Base-by-base conservation (phyloP, 805 yeast species). In the Starmera pachycereana region DNA sequence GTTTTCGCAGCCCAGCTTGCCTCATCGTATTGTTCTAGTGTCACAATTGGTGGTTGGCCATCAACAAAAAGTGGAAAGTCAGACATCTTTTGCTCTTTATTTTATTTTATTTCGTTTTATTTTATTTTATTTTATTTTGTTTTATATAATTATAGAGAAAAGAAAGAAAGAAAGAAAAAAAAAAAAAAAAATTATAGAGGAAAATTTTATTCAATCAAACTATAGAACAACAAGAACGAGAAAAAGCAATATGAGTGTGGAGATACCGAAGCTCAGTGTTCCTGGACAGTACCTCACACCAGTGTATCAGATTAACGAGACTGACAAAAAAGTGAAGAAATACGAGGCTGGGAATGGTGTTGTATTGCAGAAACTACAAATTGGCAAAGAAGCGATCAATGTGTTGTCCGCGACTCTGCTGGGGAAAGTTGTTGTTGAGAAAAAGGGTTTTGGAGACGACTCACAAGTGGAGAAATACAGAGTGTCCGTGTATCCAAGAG, bases 251-350 rank as follows among this genome's bases (percentile, higher is more conserved):
- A 48, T 50, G 39, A 46, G 38, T 11, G 39, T 54, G 44, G 51
- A 53, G 12, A 51, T 70, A 36, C 79, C 81, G 16, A 60, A 65
- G 29, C 55, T 57, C 31, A 85, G 72, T 3, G 66, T 79, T n/a
- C 96, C 96, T 1, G 96, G 96, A 0, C 95, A 87, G 50, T 72
- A 80, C 33, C 66, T 87, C 19, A 71, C 78, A 14, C 89, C 92
- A 1, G 62, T 69, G 7, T 68, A 63, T 49, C 67, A 68, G 4
- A 46, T 53, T 2, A 65, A 63, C 12, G 46, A 50, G 6, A 61
- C 61, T n/a, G 52, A 50, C 8, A 56, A 56, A 12, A 35, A 47
- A 8, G 54, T 70, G 3, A 57, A 65, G 33, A 69, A 66, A 42
- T 85, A 71, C 50, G 54, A 65, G 5, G 61, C 86, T 2, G 94